Evolutionary conservation across 1,284 basidiomycete genomes (phyloP), one percentile per base, ranked within the genome.

Genomic region (Kalmanozyma brasiliensis): DNA sequence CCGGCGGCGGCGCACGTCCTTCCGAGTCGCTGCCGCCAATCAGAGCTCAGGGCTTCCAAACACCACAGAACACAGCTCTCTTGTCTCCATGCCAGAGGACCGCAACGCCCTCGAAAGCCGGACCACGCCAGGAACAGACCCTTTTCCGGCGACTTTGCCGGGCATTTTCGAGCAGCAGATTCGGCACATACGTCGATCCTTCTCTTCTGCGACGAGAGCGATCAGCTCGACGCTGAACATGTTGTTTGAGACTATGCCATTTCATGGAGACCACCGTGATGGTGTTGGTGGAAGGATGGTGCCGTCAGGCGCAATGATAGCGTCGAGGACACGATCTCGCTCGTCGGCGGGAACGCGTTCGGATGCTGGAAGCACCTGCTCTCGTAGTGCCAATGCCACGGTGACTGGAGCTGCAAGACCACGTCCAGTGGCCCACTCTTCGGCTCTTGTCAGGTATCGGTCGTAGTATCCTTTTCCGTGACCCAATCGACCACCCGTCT

Each of bases 401-500:
- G 73, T 46, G 8, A 79, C 66, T 7, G 65, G 61, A 2, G 65
- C 52, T 23, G 49, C 35, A 20, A 29, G 26, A 8, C 67, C 51
- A 26, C 52, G 46, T n/a, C 23, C 30, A 30, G 49, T 24, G 10
- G 61, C 70, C 64, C 58, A 79, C 38, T 63, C 56, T 38, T 73
- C 61, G 14, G 58, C 56, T 10, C 66, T 49, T n/a, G 57, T 47
- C 32, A 82, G 45, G 56, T 83, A 83, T 29, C 82, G 79, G 59
- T 84, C 83, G 59, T 84, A 84, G 75, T 84, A 84, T 1, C 83
- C 83, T 38, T 82, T 74, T 17, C 83, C 83, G 52, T 84, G 83
- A 3, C 83, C 83, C 0, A 84, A 56, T 9, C 83, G 61, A n/a
- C 79, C 78, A 13, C 78, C 76, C 2, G 64, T 30, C 30, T 46